These are phyloP conservation scores for Erigeron canadensis DNA, from an alignment of 129 eudicot genomes.

Conservation along the genomic window DNA sequence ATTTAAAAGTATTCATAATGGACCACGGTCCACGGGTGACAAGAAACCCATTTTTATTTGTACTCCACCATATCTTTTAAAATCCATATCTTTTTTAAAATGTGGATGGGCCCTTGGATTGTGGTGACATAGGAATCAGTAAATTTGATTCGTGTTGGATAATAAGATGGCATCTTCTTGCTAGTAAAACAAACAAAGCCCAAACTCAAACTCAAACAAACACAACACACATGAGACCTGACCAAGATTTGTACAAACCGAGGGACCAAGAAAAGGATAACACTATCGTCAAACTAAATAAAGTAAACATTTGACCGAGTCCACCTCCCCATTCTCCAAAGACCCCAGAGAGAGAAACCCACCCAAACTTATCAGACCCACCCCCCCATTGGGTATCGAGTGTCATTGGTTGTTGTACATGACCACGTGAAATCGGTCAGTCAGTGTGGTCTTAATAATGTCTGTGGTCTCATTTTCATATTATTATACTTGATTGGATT, in stretches of 20 bases:
- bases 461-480: constrained; percentile 26
- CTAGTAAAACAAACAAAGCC: constrained; percentile 18
- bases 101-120: not conserved
- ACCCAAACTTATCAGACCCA: constrained; percentile 17
- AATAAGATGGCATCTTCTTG: constrained; percentile 19
- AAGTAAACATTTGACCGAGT: constrained; percentile 36
- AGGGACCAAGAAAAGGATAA: constrained; percentile 21
- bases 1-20: no score
- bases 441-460: not conserved
- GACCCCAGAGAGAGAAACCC: constrained; percentile 12
- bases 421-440: constrained; percentile 24
- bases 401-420: constrained; percentile 14
- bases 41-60: no score
- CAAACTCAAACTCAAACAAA: constrained; percentile 23
- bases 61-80: no score
- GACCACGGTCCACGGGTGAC: no score
- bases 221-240: not conserved
- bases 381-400: constrained; percentile 19
- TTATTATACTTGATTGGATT: constrained; percentile 9
- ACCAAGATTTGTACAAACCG: constrained; percentile 4
- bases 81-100: no score
- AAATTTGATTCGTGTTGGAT: constrained; percentile 24
- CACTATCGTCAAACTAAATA: constrained; percentile 22
- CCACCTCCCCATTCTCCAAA: constrained; percentile 20
- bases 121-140: constrained; percentile 28